Evolutionary conservation across 768 basidiomycete genomes (phyloP).

Genomic region (Mycena amicta): DNA sequence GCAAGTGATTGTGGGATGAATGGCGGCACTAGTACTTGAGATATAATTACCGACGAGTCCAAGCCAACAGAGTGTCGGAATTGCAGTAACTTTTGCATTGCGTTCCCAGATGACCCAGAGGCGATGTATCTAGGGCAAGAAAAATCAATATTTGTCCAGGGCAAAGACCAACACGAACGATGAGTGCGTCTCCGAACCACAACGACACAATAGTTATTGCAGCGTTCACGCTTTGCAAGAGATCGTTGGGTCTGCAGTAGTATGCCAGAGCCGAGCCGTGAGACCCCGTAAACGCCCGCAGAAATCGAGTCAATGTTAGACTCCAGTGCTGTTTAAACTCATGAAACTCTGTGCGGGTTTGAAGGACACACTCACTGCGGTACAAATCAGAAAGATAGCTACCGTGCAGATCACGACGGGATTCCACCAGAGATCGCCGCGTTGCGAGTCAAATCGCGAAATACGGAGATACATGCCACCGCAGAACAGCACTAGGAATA

Average conservation of each 20-base stretch:
- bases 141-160: neutral
- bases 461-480: neutral
- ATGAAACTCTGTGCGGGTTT: neutral
- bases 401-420: slow-evolving; percentile 7
- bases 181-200: slow-evolving; percentile 9
- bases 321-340: slow-evolving; percentile 8
- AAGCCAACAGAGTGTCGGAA: neutral
- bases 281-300: neutral
- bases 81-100: neutral
- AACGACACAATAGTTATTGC: neutral
- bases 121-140: slow-evolving; percentile 4
- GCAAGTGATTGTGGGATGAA: no score
- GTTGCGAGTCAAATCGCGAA: neutral
- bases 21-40: neutral
- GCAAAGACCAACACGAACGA: slow-evolving; percentile 6
- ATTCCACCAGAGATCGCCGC: neutral
- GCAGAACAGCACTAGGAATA: slow-evolving; percentile 2
- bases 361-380: neutral
- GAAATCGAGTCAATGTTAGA: slow-evolving; percentile 1
- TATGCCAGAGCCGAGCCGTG: no score
- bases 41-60: neutral
- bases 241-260: neutral
- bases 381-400: slow-evolving; percentile 5
- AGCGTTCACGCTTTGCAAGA: neutral
- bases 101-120: slow-evolving; percentile 11